Percentiles rank a stretch among this genome's conserved stretches.
Evolutionary conservation across 768 basidiomycete species (phyloP).

Genomic region (Phanerochaete sordida): DNA sequence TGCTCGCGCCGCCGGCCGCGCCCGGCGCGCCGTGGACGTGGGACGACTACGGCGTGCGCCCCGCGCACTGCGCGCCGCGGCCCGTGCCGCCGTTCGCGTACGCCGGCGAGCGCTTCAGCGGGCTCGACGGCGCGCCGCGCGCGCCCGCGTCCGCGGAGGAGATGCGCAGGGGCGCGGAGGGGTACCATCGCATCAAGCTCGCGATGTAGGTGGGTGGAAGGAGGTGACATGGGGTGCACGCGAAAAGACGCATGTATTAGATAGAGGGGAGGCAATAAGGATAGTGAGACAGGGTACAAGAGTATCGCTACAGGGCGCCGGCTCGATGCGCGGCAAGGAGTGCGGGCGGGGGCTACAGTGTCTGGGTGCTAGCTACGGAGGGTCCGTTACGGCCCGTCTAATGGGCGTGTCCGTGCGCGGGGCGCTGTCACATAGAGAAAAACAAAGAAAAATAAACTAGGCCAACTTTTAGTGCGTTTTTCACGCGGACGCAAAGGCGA

Average conservation of each 20-base stretch:
- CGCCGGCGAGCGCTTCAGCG: slow-evolving; percentile 29
- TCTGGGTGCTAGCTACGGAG: background rate
- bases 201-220: slow-evolving; percentile 23
- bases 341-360: background rate
- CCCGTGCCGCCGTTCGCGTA: slow-evolving; percentile 38
- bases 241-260: too few species aligned
- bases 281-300: background rate
- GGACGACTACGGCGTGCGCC: slow-evolving; percentile 54
- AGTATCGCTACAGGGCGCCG: slow-evolving; percentile 2
- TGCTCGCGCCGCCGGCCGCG: slow-evolving; percentile 36
- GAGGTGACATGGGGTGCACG: too few species aligned
- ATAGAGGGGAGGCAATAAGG: background rate
- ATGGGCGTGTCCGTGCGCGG: background rate
- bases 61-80: slow-evolving; percentile 36
- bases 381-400: too few species aligned
- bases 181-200: slow-evolving; percentile 26
- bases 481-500: background rate
- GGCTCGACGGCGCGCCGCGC: slow-evolving; percentile 31
- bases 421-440: background rate
- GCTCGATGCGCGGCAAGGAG: background rate
- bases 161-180: slow-evolving; percentile 36
- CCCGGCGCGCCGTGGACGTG: slow-evolving; percentile 37
- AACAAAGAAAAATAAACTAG: background rate
- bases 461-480: background rate
- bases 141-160: slow-evolving; percentile 32